phyloP scores from a whole-genome alignment of 495 filamentous ascomycete genomes.

The Penicillium paradoxum region DNA sequence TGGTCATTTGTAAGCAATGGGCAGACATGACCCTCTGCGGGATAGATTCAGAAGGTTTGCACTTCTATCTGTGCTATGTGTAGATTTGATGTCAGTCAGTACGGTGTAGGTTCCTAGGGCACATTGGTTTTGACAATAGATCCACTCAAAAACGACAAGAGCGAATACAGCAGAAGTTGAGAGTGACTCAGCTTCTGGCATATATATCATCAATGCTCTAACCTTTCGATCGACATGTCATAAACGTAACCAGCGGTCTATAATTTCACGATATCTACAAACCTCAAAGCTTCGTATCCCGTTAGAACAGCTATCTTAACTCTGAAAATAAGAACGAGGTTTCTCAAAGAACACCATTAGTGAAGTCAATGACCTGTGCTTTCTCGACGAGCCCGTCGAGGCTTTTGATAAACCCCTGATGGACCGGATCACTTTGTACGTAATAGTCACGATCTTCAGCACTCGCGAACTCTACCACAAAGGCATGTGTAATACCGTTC shows the following conservation, averaged over 20 bases:
- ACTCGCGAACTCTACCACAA: conserved; percentile 38
- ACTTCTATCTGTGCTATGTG: neutral
- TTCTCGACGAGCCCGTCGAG: conserved; percentile 34
- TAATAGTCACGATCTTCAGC: conserved; percentile 43
- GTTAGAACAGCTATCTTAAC: neutral
- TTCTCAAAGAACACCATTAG: conserved; percentile 21
- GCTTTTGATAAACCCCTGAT: conserved; percentile 32
- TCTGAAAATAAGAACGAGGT: neutral
- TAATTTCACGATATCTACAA: no score
- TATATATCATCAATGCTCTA: no score
- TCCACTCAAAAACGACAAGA: no score
- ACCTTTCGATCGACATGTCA: no score
- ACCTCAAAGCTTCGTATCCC: no score
- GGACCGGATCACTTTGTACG: conserved; percentile 35
- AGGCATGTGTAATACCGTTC: conserved; percentile 41
- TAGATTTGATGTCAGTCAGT: neutral
- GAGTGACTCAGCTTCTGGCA: no score
- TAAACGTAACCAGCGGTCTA: no score
- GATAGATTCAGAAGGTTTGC: no score
- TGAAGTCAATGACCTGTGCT: conserved; percentile 41
- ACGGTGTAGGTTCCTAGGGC: no score
- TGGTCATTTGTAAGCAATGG: neutral
- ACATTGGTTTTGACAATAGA: no score
- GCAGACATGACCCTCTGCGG: neutral
- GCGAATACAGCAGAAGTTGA: no score